phyloP scores from a whole-genome alignment of 225 moss, liverwort and hornwort species.

The Pseudoscleropodium purum region DNA sequence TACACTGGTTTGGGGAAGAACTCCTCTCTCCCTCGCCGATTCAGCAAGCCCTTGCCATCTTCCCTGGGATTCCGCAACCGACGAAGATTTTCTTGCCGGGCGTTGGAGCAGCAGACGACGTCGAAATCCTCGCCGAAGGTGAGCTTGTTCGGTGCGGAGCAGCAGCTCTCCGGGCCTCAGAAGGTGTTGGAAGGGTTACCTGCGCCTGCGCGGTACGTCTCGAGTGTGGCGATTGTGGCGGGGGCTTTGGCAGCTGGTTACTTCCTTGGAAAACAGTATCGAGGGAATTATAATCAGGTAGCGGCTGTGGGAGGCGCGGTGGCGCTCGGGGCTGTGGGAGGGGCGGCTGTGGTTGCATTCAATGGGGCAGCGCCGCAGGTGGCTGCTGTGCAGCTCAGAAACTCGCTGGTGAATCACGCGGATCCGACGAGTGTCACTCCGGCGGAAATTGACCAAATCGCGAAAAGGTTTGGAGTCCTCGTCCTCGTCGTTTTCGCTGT shows the following conservation, averaged over 20 bases:
- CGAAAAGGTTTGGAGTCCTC: conserved; percentile 30
- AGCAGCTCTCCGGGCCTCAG: conserved; percentile 50
- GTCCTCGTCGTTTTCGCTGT: neutral
- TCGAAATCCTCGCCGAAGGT: conserved; percentile 17
- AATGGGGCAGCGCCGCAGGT: conserved; percentile 75
- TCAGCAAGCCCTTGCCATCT: neutral
- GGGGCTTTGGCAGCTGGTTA: conserved; percentile 88
- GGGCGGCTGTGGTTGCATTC: conserved; percentile 63
- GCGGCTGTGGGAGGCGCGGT: conserved; percentile 75
- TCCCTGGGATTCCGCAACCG: neutral
- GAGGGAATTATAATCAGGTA: conserved; percentile 13
- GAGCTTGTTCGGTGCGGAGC: conserved; percentile 75
- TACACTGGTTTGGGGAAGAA: conserved; percentile 17
- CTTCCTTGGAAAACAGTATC: conserved; percentile 43
- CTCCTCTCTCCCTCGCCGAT: neutral
- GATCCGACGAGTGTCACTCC: conserved; percentile 57
- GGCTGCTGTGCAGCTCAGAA: conserved; percentile 81
- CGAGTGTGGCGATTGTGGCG: conserved; percentile 68
- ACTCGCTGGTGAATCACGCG: conserved; percentile 64
- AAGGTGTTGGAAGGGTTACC: conserved; percentile 74
- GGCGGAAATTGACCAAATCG: conserved; percentile 59
- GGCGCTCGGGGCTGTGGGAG: conserved; percentile 65
- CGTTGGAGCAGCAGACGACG: conserved; percentile 22
- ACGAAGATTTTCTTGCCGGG: conserved; percentile 15
- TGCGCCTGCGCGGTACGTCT: conserved; percentile 61